Evolutionary conservation across 2,329 filamentous ascomycete species (phyloP).

Genomic region (Fusarium vanettenii): DNA sequence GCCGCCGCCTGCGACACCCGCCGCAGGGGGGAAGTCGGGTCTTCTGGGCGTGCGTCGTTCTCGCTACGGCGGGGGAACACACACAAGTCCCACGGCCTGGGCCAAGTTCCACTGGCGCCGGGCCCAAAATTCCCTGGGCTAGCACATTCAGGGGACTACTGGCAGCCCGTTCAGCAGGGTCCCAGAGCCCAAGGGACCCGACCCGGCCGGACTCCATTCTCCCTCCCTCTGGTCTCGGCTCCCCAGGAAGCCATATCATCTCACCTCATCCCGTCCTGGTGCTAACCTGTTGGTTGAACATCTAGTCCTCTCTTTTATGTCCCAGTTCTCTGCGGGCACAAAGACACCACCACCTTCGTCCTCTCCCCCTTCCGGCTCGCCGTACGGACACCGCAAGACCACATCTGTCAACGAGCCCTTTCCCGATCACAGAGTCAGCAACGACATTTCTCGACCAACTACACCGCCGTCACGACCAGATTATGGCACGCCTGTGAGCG

Average conservation of each 20-base stretch:
- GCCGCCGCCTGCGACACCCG: slow-evolving; percentile 22
- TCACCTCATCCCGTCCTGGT: slow-evolving; percentile 37
- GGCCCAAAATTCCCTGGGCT: slow-evolving; percentile 31
- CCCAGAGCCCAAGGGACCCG: slow-evolving; percentile 22
- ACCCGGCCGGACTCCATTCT: slow-evolving; percentile 20
- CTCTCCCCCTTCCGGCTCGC: slow-evolving; percentile 55
- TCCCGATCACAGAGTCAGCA: slow-evolving; percentile 48
- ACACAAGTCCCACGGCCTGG: slow-evolving; percentile 18
- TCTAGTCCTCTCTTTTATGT: slow-evolving; percentile 89
- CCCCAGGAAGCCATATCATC: slow-evolving; percentile 39
- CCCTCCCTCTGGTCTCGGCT: slow-evolving; percentile 9
- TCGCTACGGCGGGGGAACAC: slow-evolving; percentile 23
- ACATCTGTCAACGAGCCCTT: slow-evolving; percentile 48
- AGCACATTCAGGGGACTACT: slow-evolving; percentile 5
- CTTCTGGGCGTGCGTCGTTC: slow-evolving; percentile 15
- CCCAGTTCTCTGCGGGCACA: slow-evolving; percentile 73
- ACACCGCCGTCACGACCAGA: slow-evolving; percentile 55
- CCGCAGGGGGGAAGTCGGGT: slow-evolving; percentile 20
- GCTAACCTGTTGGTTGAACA: slow-evolving; percentile 41
- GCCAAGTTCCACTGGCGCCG: slow-evolving; percentile 17
- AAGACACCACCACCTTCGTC: slow-evolving; percentile 59
- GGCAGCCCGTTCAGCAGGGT: slow-evolving; percentile 4
- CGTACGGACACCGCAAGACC: slow-evolving; percentile 47
- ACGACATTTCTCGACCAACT: slow-evolving; percentile 51
- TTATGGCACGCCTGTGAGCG: slow-evolving; percentile 56